Evolutionary conservation across 177 flowering plant genomes (phyloP).

Genomic region (Vitis hybrid): DNA sequence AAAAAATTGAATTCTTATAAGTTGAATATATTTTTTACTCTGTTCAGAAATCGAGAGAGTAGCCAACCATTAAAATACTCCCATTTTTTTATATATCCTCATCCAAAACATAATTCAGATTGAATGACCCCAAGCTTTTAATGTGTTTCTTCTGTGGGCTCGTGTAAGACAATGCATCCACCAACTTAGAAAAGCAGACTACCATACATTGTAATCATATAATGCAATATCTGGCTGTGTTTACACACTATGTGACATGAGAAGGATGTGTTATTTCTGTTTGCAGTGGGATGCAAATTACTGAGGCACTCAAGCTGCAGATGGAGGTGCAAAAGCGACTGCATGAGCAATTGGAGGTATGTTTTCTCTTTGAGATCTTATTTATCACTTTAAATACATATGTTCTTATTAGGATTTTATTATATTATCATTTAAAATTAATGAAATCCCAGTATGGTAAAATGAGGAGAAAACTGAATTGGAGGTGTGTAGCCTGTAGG

Average conservation of each 20-base stretch:
- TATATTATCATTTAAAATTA: background rate
- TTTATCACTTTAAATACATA: too few relatives aligned
- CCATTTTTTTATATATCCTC: background rate
- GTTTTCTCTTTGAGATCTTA: conserved; percentile 12
- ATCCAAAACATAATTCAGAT: background rate
- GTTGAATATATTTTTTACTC: too few relatives aligned
- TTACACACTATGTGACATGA: background rate
- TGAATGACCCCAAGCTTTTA: too few relatives aligned
- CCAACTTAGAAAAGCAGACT: background rate
- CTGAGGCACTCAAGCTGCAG: conserved; percentile 90
- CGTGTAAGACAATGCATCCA: background rate
- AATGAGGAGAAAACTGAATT: too few relatives aligned
- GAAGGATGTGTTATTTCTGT: conserved; percentile 7
- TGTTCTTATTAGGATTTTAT: background rate
- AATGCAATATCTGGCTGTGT: background rate
- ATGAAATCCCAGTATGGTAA: too few relatives aligned
- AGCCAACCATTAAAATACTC: background rate
- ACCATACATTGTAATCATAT: background rate
- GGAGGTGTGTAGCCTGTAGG: too few relatives aligned
- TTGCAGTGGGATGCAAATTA: conserved; percentile 83
- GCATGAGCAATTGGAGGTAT: conserved; percentile 93
- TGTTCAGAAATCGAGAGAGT: background rate
- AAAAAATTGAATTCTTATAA: too few relatives aligned
- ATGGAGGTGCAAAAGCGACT: conserved; percentile 97
- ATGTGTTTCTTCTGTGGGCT: too few relatives aligned